Evolutionary conservation across 2,329 filamentous ascomycete genomes (phyloP), one percentile per base, ranked within the genome.

Genomic region (Verticillium longisporum): DNA sequence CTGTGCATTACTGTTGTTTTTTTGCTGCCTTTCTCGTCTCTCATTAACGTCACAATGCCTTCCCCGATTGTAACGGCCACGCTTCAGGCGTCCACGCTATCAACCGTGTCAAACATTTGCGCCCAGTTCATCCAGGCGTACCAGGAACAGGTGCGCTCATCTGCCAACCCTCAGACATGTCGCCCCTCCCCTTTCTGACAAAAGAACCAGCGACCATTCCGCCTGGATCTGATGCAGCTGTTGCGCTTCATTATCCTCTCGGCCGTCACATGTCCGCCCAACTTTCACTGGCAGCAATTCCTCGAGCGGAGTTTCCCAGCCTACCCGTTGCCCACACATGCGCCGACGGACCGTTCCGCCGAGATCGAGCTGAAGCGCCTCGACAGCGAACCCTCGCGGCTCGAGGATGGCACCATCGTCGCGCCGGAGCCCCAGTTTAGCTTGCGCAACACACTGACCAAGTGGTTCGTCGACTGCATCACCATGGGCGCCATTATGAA

Each of bases 201-300:
- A 45, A 45, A 1, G 26, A 26, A 15, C 56, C 65, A 71, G 67
- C 70, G 64, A 18, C 73, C 78, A 9, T 76, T 83, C 56, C 65
- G 71, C 38, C 72, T 86, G 57, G 81, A 86, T 61, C 58, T 76
- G 1, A 63, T 74, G 34, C 77, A 80, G 33, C 74, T 86, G 53
- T 68, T 82, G 21, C 83, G 82, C 64, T 87, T 86, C 70, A 77
- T 83, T 45, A 73, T 78, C 41, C 77, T 83, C 59, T 76, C 82
- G 2, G 70, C 86, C 60, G 71, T 86, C 53, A 80, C 80, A 4
- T 78, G 82, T 1, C 84, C 84, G 6, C 78, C 83, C 58, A 85
- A 84, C 64, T 85, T 82, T 66, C 71, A 82, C 60, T 87, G 84
- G 83, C 82, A 86, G 66, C 77, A 80, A 60, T 77, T 77, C 34